Conservation (phyloP, 768 basidiomycete genomes). For the Pisolithus albus region DNA sequence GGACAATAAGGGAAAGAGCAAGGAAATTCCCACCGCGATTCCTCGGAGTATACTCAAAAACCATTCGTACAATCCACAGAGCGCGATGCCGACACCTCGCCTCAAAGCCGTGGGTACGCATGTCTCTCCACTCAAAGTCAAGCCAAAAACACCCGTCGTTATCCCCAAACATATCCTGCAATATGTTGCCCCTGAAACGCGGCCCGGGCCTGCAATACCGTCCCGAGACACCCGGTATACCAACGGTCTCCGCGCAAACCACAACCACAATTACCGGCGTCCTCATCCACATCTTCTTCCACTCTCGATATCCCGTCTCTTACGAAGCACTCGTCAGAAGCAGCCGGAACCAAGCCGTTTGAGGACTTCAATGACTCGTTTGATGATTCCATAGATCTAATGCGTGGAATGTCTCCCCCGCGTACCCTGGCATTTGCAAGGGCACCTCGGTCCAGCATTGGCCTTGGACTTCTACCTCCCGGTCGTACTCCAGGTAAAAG, state of each 20-base stretch:
- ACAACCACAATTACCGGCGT: constrained; percentile 26
- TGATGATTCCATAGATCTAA: constrained; percentile 34
- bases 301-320: constrained; percentile 47
- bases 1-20: constrained; percentile 40
- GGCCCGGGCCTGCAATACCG: constrained; percentile 50
- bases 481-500: constrained; percentile 67
- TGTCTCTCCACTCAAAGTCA: constrained; percentile 49
- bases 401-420: constrained; percentile 45
- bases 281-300: constrained; percentile 25
- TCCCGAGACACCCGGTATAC: constrained; percentile 26
- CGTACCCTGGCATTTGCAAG: constrained; percentile 47
- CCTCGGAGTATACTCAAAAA: constrained; percentile 47
- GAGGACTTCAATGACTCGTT: constrained; percentile 25
- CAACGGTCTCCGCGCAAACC: constrained; percentile 26
- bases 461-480: constrained; percentile 30
- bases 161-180: constrained; percentile 49
- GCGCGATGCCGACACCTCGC: constrained; percentile 30
- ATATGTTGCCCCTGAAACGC: constrained; percentile 61
- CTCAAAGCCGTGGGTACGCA: constrained; percentile 24
- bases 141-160: constrained; percentile 51
- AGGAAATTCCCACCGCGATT: constrained; percentile 35
- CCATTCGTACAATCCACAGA: constrained; percentile 22
- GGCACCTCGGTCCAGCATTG: constrained; percentile 29
- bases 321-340: constrained; percentile 28
- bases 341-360: constrained; percentile 40